Base-by-base conservation (phyloP, 2,329 filamentous ascomycete species). In the Atkinsonella hypoxylon region DNA sequence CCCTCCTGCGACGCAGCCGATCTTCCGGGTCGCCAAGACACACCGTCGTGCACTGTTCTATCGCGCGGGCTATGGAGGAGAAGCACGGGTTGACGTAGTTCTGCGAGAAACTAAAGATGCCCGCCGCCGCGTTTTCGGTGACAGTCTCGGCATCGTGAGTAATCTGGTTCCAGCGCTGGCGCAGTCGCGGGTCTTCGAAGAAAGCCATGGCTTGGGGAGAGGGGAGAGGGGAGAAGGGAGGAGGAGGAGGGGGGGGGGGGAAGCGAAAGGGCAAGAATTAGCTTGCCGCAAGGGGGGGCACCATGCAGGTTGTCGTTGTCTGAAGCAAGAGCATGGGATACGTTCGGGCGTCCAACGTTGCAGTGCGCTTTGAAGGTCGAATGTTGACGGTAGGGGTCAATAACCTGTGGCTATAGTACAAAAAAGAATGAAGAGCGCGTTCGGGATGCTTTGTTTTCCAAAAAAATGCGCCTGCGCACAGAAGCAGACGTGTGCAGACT, bases 151-250 rank as follows among this genome's bases (percentile, higher is more conserved):
- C 82, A 61, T 91, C 95, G 59, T 93, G 86, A 7, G 87, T 85
- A 64, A 96, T 84, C 64, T 93, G 88, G 66, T 96, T 94, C 79
- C 95, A 88, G 60, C 87, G 89, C 68, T 95, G 89, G 58, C 90
- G 88, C 67, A 95, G 82, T 61, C 90, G 87, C 54, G 90, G 90
- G 68, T 96, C 90, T 63, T 84, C 80, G 57, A 85, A 72, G 58
- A 84, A 81, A 49, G 76, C 71, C 78, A 81, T 81, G 55, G 15
- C 32, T 38, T 9, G 20, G 12, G 58, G 48, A 54, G 5, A 26
- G 8, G 8, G 26, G 26, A 26, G 8, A 7, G 4, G 26, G n/a
- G n/a, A n/a, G n/a, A n/a, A n/a, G 12, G 58, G 48, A 54, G 5
- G 8, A 26, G 8, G 26, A 7, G 8, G 8, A 7, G 4, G 26